Percentiles rank a stretch among this genome's conserved stretches.
These are phyloP conservation scores for Microsporum canis DNA, from an alignment of 2,329 filamentous ascomycete genomes.

Conservation along the genomic window DNA sequence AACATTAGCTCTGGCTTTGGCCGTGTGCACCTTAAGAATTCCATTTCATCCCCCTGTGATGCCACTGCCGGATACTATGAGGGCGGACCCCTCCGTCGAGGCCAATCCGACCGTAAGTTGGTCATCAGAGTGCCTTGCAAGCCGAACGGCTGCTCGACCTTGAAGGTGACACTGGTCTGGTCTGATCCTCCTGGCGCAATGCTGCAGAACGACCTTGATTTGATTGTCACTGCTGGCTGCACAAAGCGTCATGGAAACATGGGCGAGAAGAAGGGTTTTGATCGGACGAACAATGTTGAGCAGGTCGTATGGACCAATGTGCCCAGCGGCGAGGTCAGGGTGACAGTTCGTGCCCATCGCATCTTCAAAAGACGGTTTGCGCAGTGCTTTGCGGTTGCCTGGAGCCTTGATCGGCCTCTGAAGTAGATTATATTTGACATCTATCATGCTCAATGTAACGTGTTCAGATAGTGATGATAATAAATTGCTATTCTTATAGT, in stretches of 20 bases:
- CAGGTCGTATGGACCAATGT: conserved; percentile 15
- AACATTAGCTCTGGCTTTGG: conserved; percentile 17
- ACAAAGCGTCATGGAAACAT: conserved; percentile 16
- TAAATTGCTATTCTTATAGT: too few species aligned
- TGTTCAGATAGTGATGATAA: too few species aligned
- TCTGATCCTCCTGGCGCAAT: conserved; percentile 13
- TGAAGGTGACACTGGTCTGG: conserved; percentile 17
- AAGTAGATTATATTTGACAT: background rate
- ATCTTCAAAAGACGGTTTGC: conserved; percentile 6
- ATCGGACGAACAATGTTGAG: conserved; percentile 17
- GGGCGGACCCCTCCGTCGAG: conserved; percentile 5
- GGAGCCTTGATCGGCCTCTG: conserved; percentile 11
- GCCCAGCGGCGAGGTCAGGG: conserved; percentile 7
- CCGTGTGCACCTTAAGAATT: conserved; percentile 15
- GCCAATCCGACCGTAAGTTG: conserved; percentile 5
- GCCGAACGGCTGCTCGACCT: background rate
- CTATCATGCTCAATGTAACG: background rate
- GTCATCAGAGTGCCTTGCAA: conserved; percentile 9
- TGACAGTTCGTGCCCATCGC: conserved; percentile 7
- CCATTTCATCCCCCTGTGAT: conserved; percentile 10
- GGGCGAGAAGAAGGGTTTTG: conserved; percentile 11
- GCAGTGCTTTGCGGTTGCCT: conserved; percentile 14
- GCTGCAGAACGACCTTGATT: conserved; percentile 17
- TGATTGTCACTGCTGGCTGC: conserved; percentile 13
- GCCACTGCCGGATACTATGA: conserved; percentile 8